A percentile compares a stretch with the other conserved stretches of the same genome.
Conservation (phyloP, 768 basidiomycete genomes). For the Pleurotus salmoneostramineus region DNA sequence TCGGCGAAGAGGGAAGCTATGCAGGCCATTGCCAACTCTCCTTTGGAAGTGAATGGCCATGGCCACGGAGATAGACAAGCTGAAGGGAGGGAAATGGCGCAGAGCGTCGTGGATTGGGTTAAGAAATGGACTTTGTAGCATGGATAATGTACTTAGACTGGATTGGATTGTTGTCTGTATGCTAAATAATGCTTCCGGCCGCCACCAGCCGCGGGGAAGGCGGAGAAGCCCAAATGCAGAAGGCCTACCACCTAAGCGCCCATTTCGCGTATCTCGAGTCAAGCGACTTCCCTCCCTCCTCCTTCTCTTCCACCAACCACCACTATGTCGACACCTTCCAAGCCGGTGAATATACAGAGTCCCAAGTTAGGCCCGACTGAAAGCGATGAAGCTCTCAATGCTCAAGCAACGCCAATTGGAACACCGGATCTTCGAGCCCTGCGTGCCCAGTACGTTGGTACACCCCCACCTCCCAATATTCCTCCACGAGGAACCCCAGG, state of each 20-base stretch:
- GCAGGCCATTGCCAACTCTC: constrained; percentile 21
- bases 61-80: constrained; percentile 27
- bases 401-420: constrained; percentile 38
- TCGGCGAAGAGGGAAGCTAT: constrained; percentile 40
- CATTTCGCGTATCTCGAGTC: neutral
- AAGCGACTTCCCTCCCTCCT: neutral
- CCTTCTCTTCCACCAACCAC: constrained; percentile 6
- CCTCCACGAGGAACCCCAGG: constrained; percentile 33
- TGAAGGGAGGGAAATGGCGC: constrained; percentile 45
- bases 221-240: neutral
- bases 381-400: constrained; percentile 17
- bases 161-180: neutral
- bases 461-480: constrained; percentile 54
- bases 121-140: constrained; percentile 19
- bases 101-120: constrained; percentile 49
- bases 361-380: constrained; percentile 19
- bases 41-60: neutral
- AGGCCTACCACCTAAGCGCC: neutral
- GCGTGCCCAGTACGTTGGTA: constrained; percentile 60
- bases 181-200: neutral
- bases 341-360: constrained; percentile 47
- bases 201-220: neutral
- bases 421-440: constrained; percentile 64
- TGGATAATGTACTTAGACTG: neutral
- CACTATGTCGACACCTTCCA: constrained; percentile 53